Conservation (phyloP, 305 asterid species). For the Solanum hybrid region DNA sequence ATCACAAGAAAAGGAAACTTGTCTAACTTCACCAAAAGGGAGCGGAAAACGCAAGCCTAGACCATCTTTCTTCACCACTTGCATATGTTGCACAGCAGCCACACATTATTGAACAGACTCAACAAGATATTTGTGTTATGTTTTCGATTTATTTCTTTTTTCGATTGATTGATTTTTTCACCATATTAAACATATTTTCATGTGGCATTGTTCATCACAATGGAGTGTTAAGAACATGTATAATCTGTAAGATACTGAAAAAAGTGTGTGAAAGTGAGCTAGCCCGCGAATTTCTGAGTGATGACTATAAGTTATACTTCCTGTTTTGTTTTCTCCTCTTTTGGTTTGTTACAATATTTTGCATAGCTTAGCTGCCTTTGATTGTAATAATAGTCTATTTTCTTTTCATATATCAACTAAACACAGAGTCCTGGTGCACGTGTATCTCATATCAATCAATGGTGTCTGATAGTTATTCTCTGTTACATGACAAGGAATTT, state of each 20-base stretch:
- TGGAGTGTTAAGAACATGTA: neutral
- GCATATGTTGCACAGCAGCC: slow-evolving; percentile 66
- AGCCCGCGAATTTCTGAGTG: neutral
- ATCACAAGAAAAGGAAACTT: slow-evolving; percentile 3
- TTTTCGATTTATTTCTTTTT: neutral
- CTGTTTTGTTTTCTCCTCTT: neutral
- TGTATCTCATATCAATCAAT: neutral
- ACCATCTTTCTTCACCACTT: slow-evolving; percentile 54
- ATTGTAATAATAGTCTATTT: neutral
- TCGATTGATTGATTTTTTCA: neutral
- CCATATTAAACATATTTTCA: neutral
- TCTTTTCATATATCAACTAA: neutral
- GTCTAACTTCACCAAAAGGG: slow-evolving; percentile 13
- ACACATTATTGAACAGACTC: slow-evolving; percentile 12
- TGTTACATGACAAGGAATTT: neutral
- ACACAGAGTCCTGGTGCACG: neutral
- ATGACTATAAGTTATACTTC: neutral
- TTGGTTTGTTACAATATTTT: neutral
- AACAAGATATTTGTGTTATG: neutral
- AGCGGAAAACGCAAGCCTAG: slow-evolving; percentile 35
- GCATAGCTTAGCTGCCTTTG: neutral
- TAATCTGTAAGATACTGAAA: neutral
- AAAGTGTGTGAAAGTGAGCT: neutral
- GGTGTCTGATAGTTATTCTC: neutral
- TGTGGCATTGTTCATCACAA: neutral